Percentiles rank a stretch among this genome's conserved stretches.
These are phyloP conservation scores for Dentiscutata heterogama DNA, from an alignment of 371 early-diverging fungal species.

Conservation along the genomic window DNA sequence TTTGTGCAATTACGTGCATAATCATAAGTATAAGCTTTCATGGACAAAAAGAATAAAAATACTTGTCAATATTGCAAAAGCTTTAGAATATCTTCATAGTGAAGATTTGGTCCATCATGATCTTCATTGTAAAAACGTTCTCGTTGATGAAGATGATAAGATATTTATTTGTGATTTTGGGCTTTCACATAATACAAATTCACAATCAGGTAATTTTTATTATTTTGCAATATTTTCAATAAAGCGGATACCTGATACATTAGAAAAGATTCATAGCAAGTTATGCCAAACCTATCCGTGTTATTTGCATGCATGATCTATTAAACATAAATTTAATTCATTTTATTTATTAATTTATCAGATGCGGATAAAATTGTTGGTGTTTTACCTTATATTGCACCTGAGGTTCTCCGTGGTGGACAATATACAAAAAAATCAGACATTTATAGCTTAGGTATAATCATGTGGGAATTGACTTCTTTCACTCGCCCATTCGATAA, in stretches of 20 bases:
- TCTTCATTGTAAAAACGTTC: constrained; percentile 29
- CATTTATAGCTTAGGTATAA: constrained; percentile 61
- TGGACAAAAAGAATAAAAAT: constrained; percentile 19
- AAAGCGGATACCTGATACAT: not conserved
- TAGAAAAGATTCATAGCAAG: not conserved
- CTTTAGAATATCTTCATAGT: not conserved
- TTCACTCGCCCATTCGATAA: constrained; percentile 50
- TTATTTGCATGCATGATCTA: too few species aligned
- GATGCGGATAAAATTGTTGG: constrained; percentile 46
- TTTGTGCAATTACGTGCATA: constrained; percentile 15
- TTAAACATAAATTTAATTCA: too few species aligned
- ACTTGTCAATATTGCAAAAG: not conserved
- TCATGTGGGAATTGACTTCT: constrained; percentile 66
- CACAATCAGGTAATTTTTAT: not conserved
- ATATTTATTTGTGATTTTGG: constrained; percentile 27
- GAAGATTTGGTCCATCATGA: constrained; percentile 13
- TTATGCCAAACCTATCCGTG: too few species aligned
- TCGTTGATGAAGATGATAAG: not conserved
- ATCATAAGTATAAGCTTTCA: not conserved
- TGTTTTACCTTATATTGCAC: constrained; percentile 66
- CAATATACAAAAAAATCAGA: constrained; percentile 63
- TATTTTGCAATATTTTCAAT: not conserved
- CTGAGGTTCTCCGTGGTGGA: constrained; percentile 58
- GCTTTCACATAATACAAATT: not conserved
- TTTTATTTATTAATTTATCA: not conserved